Evolutionary conservation across 2,329 filamentous ascomycete genomes (phyloP).

Genomic region (Botryosphaeria dothidea): DNA sequence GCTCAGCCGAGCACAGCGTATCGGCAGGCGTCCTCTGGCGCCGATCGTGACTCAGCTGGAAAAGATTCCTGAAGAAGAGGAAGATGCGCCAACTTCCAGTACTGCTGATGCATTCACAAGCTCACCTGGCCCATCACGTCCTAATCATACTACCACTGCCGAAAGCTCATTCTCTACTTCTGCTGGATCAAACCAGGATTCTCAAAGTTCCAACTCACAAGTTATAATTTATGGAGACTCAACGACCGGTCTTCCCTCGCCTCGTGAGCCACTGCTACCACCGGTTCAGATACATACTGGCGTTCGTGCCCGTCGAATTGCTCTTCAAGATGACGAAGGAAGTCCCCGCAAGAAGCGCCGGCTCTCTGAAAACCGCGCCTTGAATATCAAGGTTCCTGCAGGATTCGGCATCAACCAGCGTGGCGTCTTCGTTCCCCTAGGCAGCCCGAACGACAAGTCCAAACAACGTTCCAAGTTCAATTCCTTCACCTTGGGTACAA

Average conservation of each 20-base stretch:
- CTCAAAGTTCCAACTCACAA: neutral
- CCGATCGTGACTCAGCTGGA: neutral
- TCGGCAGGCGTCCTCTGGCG: neutral
- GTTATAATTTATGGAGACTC: neutral
- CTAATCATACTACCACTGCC: neutral
- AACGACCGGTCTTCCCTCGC: neutral
- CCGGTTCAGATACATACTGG: neutral
- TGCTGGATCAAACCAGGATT: neutral
- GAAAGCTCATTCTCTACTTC: neutral
- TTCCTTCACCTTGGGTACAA: neutral
- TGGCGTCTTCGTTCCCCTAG: conserved; percentile 9
- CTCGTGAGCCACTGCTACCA: neutral
- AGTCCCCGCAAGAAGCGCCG: conserved; percentile 8
- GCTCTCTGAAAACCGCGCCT: neutral
- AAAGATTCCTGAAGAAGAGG: neutral
- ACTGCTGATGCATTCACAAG: neutral
- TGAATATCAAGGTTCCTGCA: neutral
- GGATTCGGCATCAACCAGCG: conserved; percentile 17
- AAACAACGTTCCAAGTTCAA: neutral
- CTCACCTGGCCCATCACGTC: neutral
- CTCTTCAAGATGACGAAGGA: neutral
- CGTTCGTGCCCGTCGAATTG: neutral
- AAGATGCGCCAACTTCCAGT: neutral
- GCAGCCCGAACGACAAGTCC: conserved; percentile 4
- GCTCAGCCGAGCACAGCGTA: neutral